phyloP scores from a whole-genome alignment of 2,329 filamentous ascomycete species.

The Domatiomyces catenatus region DNA sequence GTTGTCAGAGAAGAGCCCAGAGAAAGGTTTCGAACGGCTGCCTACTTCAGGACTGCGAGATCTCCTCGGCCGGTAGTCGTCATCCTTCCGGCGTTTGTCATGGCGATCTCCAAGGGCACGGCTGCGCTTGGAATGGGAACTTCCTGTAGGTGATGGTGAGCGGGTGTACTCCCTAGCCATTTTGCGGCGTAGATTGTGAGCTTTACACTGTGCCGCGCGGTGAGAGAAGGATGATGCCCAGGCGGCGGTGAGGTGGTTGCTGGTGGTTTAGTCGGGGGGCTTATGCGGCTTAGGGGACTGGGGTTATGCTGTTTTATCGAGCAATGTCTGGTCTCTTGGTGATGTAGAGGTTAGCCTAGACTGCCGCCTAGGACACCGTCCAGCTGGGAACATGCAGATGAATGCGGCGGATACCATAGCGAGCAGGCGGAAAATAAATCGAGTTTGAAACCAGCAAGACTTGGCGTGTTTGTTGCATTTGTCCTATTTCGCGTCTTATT shows the following conservation, averaged over 20 bases:
- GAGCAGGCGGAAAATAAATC: no score
- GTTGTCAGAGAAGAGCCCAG: conserved; percentile 4
- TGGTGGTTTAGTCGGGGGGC: background rate
- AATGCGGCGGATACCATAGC: no score
- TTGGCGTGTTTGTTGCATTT: background rate
- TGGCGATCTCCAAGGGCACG: conserved; percentile 39
- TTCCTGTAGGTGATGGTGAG: conserved; percentile 91
- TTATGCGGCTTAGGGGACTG: background rate
- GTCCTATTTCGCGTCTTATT: background rate
- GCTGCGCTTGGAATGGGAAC: conserved; percentile 54
- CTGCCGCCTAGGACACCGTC: background rate
- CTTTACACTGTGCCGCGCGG: conserved; percentile 25
- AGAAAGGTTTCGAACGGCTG: background rate
- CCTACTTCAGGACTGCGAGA: conserved; percentile 34
- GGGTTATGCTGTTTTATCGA: background rate
- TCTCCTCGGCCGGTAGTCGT: conserved; percentile 28
- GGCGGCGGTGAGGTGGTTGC: background rate
- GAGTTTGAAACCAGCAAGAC: no score
- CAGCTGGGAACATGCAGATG: background rate
- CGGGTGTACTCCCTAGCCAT: conserved; percentile 50
- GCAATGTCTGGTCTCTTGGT: no score
- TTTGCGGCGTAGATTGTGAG: conserved; percentile 29
- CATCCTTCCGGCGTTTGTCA: conserved; percentile 37
- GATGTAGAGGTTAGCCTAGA: no score
- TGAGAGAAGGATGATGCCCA: conserved; percentile 5